Evolutionary conservation across 129 eudicot genomes (phyloP).

Genomic region (Chrysanthemum lavandulifolium): DNA sequence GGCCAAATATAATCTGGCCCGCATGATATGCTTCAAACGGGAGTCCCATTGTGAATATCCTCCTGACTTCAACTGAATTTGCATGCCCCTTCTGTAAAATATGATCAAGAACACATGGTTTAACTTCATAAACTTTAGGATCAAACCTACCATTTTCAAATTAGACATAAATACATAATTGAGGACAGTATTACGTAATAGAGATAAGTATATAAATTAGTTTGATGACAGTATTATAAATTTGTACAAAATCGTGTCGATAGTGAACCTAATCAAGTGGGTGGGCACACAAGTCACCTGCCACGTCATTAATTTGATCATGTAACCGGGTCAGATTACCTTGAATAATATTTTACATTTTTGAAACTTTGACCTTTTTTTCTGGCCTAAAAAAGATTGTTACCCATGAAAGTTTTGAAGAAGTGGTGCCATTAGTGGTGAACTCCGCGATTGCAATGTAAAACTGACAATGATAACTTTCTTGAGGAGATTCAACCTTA

Average conservation of each 20-base stretch:
- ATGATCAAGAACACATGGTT: conserved; percentile 5
- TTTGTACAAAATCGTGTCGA: background rate
- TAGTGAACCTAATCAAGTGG: background rate
- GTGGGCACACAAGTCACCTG: too few species aligned
- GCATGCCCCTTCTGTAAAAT: conserved; percentile 48
- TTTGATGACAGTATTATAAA: background rate
- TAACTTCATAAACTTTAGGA: background rate
- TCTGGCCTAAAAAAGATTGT: background rate
- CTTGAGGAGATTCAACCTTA: conserved; percentile 26
- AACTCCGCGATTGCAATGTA: conserved; percentile 48
- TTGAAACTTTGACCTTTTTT: too few species aligned
- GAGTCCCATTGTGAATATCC: conserved; percentile 82
- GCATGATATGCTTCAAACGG: conserved; percentile 73
- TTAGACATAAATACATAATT: too few species aligned
- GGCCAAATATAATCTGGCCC: conserved; percentile 85
- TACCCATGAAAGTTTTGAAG: conserved; percentile 42
- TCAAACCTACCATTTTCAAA: background rate
- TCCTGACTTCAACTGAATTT: conserved; percentile 70
- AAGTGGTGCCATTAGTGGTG: conserved; percentile 33
- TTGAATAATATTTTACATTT: too few species aligned
- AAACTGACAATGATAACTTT: conserved; percentile 39
- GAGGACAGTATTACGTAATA: too few species aligned
- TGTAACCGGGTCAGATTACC: too few species aligned
- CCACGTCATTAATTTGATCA: too few species aligned
- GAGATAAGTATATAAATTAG: too few species aligned